Evolutionary conservation across 2,329 filamentous ascomycete species (phyloP).

Genomic region (Xylariaceae sp.): DNA sequence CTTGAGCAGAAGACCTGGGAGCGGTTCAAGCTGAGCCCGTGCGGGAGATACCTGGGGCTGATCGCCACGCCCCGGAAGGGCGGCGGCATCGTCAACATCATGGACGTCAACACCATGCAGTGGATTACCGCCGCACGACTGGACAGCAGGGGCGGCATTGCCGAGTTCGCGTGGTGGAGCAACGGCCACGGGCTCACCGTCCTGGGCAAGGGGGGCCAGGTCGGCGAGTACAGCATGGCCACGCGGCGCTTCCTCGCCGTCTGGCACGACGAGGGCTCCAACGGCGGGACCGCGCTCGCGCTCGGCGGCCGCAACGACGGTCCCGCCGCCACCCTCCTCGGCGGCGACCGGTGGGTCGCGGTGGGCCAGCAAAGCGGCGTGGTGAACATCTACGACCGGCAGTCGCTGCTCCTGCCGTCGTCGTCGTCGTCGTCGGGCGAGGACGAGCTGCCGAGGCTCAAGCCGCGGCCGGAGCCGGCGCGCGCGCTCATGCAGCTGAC

Average conservation of each 20-base stretch:
- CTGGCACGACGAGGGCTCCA: constrained; percentile 86
- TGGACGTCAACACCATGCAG: constrained; percentile 73
- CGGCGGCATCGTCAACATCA: constrained; percentile 78
- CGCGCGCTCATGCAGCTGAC: constrained; percentile 78
- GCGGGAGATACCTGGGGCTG: constrained; percentile 78
- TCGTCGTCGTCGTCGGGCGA: too few species aligned
- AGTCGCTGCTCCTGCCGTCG: constrained; percentile 45
- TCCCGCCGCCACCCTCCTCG: constrained; percentile 49
- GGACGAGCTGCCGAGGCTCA: constrained; percentile 45
- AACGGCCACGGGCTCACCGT: constrained; percentile 76
- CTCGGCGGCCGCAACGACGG: constrained; percentile 62
- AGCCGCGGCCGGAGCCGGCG: constrained; percentile 61
- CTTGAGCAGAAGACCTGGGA: constrained; percentile 89
- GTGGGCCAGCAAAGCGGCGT: constrained; percentile 82
- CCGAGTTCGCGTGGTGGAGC: constrained; percentile 90
- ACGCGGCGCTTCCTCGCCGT: constrained; percentile 63
- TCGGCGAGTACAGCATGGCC: constrained; percentile 78
- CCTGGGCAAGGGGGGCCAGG: constrained; percentile 76
- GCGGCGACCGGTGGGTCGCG: constrained; percentile 82
- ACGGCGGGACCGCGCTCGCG: constrained; percentile 74
- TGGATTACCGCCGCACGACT: constrained; percentile 80
- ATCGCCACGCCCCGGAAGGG: constrained; percentile 75
- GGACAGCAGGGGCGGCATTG: constrained; percentile 74
- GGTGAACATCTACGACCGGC: constrained; percentile 87
- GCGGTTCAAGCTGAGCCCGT: constrained; percentile 77